Percentiles rank a stretch among this genome's conserved stretches.
phyloP scores from a whole-genome alignment of 306 rosid species.

The Quercus variabilis region DNA sequence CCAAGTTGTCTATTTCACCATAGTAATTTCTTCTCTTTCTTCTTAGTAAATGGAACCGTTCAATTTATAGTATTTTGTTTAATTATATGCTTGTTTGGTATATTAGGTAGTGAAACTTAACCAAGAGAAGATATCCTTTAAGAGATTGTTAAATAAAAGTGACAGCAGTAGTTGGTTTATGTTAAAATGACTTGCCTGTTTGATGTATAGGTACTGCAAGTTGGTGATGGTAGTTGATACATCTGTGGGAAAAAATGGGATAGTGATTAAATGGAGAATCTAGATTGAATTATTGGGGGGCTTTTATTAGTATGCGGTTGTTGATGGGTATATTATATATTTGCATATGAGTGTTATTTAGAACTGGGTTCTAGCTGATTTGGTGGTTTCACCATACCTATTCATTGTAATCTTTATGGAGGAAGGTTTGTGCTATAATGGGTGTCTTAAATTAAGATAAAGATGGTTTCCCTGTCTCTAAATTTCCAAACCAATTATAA shows the following conservation, averaged over 20 bases:
- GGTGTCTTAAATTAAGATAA: conserved; percentile 3
- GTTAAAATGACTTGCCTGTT: neutral
- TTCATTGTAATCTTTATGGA: conserved; percentile 34
- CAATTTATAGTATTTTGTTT: neutral
- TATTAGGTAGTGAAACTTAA: neutral
- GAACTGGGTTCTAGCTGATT: conserved; percentile 26
- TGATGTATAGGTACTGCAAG: conserved; percentile 3
- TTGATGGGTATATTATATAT: neutral
- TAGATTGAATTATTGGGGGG: conserved; percentile 11
- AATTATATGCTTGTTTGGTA: neutral
- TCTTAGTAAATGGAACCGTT: neutral
- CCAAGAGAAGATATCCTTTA: neutral
- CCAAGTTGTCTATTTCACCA: neutral
- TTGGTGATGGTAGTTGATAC: neutral
- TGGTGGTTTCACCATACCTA: conserved; percentile 29
- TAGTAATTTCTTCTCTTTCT: neutral
- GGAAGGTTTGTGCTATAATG: conserved; percentile 24
- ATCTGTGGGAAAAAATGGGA: conserved; percentile 2
- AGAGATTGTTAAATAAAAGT: neutral
- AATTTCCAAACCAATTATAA: neutral
- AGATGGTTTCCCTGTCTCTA: conserved; percentile 6
- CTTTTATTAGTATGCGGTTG: conserved; percentile 1
- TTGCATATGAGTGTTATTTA: conserved; percentile 2
- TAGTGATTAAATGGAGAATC: neutral
- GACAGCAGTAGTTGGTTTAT: neutral